Evolutionary conservation across 2,329 filamentous ascomycete species (phyloP).

Genomic region (Aschersonia sp.): DNA sequence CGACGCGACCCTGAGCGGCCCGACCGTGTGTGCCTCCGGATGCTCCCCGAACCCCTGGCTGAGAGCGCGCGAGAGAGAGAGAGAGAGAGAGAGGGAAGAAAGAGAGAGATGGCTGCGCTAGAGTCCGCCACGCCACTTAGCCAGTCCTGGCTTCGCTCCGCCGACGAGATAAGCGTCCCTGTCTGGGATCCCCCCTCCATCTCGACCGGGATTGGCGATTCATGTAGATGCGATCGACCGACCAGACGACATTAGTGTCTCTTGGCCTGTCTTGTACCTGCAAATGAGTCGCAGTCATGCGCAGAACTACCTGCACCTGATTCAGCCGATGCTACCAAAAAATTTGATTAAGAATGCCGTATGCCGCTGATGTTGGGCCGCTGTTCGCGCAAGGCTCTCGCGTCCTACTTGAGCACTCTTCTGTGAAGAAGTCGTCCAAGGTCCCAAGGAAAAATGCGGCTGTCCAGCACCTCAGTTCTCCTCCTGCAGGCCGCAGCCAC

Average conservation of each 20-base stretch:
- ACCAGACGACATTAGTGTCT: not conserved
- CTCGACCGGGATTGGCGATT: not conserved
- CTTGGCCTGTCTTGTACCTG: conserved; percentile 4
- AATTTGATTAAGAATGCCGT: no score
- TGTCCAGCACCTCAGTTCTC: conserved; percentile 1
- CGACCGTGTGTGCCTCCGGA: no score
- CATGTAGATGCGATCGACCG: not conserved
- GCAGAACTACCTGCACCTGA: not conserved
- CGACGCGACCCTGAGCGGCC: no score
- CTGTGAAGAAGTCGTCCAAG: not conserved
- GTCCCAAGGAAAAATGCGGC: conserved; percentile 4
- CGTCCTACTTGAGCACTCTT: not conserved
- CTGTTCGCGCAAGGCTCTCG: not conserved
- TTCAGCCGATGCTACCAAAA: no score
- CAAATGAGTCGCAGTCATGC: conserved; percentile 1
- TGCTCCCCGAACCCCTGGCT: no score
- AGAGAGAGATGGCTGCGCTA: no score
- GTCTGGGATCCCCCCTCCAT: not conserved
- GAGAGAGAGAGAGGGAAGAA: no score
- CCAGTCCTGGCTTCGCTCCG: no score
- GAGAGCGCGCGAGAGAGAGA: no score
- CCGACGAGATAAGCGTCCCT: no score
- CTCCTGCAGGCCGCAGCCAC: conserved; percentile 4
- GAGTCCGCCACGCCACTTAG: no score
- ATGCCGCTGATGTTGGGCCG: no score